These are phyloP conservation scores for Crotalaria pallida DNA, from an alignment of 306 rosid species.

Conservation along the genomic window DNA sequence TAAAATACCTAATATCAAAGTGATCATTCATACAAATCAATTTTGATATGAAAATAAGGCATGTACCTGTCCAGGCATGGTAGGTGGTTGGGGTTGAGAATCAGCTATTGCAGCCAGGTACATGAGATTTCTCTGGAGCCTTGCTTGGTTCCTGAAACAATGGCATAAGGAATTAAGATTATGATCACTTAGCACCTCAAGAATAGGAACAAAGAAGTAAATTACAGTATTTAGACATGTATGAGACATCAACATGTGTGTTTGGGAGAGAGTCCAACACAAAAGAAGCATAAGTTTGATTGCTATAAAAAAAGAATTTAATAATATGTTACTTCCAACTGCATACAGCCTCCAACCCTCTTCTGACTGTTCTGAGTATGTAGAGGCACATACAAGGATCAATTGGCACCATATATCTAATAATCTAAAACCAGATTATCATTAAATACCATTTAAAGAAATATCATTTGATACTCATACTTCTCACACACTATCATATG, in stretches of 20 bases:
- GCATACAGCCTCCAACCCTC: too few relatives aligned
- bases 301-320: neutral
- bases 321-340: neutral
- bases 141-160: slow-evolving; percentile 81
- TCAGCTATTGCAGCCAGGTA: slow-evolving; percentile 99
- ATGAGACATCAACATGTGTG: neutral
- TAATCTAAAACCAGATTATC: neutral
- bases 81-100: slow-evolving; percentile 95
- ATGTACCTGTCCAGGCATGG: slow-evolving; percentile 79
- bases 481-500: neutral
- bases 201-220: neutral
- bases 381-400: neutral
- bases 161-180: neutral
- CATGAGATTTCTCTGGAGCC: slow-evolving; percentile 95
- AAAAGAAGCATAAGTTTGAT: neutral
- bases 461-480: neutral
- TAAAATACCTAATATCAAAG: neutral
- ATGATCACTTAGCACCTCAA: neutral
- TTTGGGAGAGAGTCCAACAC: neutral
- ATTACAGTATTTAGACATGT: neutral
- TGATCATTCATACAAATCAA: neutral
- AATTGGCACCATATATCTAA: neutral
- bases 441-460: neutral
- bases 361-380: neutral
- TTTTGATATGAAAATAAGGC: neutral